A percentile compares a stretch with the other conserved stretches of the same genome.
Conservation (phyloP, 2,329 filamentous ascomycete species). For the Boeremia exigua region DNA sequence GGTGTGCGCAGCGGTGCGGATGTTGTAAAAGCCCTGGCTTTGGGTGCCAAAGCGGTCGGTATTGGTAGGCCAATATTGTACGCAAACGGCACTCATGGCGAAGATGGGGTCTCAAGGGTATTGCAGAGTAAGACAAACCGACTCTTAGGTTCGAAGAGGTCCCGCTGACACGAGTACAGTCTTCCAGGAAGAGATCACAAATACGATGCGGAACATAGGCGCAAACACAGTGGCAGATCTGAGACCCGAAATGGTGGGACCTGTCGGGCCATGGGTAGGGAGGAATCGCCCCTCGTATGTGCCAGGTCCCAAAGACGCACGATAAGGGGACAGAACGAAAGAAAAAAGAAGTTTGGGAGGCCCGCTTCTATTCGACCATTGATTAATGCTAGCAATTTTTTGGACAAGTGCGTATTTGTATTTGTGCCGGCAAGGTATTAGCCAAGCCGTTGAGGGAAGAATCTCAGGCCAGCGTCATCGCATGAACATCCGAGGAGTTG, state of each 20-base stretch:
- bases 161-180: background rate
- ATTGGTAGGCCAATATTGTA: constrained; percentile 6
- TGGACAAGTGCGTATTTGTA: no score
- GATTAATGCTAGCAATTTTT: no score
- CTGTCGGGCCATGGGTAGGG: constrained; percentile 5
- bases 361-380: no score
- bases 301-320: no score
- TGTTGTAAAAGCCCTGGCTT: constrained; percentile 4
- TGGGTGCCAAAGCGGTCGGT: constrained; percentile 9
- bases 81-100: constrained; percentile 7
- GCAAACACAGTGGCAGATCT: constrained; percentile 1
- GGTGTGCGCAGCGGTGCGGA: constrained; percentile 6
- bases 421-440: no score
- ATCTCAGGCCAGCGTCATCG: no score
- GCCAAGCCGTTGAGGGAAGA: no score
- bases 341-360: no score
- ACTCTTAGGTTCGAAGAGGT: background rate
- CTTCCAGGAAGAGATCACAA: constrained; percentile 10
- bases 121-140: background rate
- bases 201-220: constrained; percentile 9
- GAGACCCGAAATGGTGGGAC: constrained; percentile 3
- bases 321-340: no score
- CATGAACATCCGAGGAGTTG: no score
- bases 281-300: constrained; percentile 2
- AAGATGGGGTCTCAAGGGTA: constrained; percentile 3